A percentile compares a stretch with the other conserved stretches of the same genome.
These are phyloP conservation scores for Citeromyces hawaiiensis DNA, from an alignment of 1,139 yeast species.

Conservation along the genomic window DNA sequence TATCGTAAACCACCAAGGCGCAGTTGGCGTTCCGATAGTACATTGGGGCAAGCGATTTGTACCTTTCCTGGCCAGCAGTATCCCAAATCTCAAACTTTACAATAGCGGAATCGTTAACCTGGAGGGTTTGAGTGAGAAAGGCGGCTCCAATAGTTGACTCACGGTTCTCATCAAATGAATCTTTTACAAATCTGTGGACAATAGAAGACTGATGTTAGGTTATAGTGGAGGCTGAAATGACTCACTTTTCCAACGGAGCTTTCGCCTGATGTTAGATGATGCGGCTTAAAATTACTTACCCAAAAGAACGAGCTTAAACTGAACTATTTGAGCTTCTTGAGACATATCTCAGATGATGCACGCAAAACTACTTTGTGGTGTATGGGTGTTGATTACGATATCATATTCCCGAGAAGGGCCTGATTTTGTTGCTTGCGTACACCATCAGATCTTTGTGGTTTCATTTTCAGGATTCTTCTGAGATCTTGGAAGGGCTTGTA, in stretches of 20 bases:
- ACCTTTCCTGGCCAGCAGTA: constrained; percentile 81
- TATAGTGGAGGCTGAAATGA: constrained; percentile 2
- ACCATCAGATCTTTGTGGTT: no score
- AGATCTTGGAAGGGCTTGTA: no score
- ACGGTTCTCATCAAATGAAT: constrained; percentile 85
- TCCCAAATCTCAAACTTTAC: constrained; percentile 82
- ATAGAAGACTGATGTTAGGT: constrained; percentile 37
- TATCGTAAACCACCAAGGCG: constrained; percentile 69
- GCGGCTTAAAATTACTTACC: constrained; percentile 18
- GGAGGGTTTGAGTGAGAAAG: constrained; percentile 81
- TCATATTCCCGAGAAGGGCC: no score
- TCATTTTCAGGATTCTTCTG: no score
- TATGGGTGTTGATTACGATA: no score
- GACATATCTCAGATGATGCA: neutral
- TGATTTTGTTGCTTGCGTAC: no score
- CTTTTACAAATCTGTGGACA: constrained; percentile 87
- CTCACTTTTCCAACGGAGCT: neutral
- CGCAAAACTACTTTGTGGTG: no score
- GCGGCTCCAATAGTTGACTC: constrained; percentile 98
- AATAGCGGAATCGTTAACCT: constrained; percentile 40
- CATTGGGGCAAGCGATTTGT: constrained; percentile 76
- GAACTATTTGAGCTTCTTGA: constrained; percentile 26
- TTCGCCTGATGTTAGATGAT: constrained; percentile 26
- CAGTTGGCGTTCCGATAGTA: constrained; percentile 79
- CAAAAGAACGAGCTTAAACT: constrained; percentile 74